Percentiles rank a stretch among this genome's conserved stretches.
These are phyloP conservation scores for Microascus cirrosus DNA, from an alignment of 2,329 filamentous ascomycete genomes.

Conservation along the genomic window DNA sequence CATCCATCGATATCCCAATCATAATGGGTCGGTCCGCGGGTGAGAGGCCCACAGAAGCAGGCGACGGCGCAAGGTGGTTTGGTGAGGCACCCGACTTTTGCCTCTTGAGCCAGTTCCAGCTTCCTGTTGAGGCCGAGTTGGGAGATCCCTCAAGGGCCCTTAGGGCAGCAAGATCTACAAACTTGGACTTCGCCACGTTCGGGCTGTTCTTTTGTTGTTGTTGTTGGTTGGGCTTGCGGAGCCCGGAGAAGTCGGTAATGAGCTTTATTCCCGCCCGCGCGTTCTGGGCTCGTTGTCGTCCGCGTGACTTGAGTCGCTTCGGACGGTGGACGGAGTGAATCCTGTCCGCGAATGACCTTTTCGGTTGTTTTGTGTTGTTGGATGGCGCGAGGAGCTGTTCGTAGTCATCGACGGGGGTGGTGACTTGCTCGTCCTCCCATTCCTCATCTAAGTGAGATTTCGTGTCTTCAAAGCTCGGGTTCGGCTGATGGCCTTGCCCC, in stretches of 20 bases:
- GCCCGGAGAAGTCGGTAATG: slow-evolving; percentile 55
- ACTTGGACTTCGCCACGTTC: slow-evolving; percentile 26
- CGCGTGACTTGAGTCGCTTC: slow-evolving; percentile 42
- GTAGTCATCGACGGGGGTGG: slow-evolving; percentile 19
- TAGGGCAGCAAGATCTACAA: slow-evolving; percentile 48
- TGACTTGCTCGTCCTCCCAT: slow-evolving; percentile 33
- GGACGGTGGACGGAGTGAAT: slow-evolving; percentile 24
- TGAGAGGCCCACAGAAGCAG: slow-evolving; percentile 40
- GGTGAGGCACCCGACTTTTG: slow-evolving; percentile 20
- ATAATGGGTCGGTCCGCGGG: slow-evolving; percentile 61
- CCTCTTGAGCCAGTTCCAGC: slow-evolving; percentile 44
- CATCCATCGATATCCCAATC: slow-evolving; percentile 58
- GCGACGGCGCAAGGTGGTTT: slow-evolving; percentile 14
- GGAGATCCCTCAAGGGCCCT: slow-evolving; percentile 47
- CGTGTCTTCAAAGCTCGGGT: background rate
- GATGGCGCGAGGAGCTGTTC: slow-evolving; percentile 16
- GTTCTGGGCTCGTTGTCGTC: slow-evolving; percentile 50
- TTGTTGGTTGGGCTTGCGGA: slow-evolving; percentile 15
- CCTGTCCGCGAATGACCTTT: background rate
- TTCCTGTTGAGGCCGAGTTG: slow-evolving; percentile 41
- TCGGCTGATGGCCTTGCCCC: background rate
- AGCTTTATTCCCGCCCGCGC: slow-evolving; percentile 53
- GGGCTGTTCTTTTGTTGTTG: slow-evolving; percentile 7
- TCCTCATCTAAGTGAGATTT: slow-evolving; percentile 27
- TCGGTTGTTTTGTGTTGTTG: slow-evolving; percentile 6